A percentile compares a stretch with the other conserved stretches of the same genome.
Evolutionary conservation across 1,284 basidiomycete genomes (phyloP).

Genomic region (Takashimella tepidaria): DNA sequence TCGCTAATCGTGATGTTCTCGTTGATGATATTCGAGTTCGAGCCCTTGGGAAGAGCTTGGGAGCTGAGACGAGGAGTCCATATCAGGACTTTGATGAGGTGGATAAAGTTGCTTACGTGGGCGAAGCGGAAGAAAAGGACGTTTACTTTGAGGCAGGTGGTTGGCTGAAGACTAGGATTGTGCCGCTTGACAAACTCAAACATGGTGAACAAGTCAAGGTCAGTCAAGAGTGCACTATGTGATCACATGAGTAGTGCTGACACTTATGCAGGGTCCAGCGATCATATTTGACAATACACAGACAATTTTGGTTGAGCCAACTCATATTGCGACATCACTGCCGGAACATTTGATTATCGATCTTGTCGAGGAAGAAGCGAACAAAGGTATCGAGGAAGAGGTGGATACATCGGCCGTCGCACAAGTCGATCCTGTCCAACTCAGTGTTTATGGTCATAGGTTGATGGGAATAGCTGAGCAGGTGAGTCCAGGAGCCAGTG

Average conservation of each 20-base stretch:
- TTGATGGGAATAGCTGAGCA: constrained; percentile 52
- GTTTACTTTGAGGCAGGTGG: constrained; percentile 37
- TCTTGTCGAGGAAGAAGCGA: constrained; percentile 16
- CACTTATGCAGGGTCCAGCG: constrained; percentile 26
- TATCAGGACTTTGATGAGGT: constrained; percentile 24
- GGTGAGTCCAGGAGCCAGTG: background rate
- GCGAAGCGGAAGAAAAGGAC: constrained; percentile 15
- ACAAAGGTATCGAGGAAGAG: constrained; percentile 4
- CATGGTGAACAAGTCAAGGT: constrained; percentile 30
- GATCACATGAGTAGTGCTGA: background rate
- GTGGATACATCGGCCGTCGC: constrained; percentile 18
- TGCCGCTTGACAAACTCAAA: constrained; percentile 27
- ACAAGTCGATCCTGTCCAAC: constrained; percentile 50
- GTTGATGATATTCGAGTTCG: constrained; percentile 39
- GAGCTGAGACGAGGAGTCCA: constrained; percentile 22
- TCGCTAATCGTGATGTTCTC: constrained; percentile 29
- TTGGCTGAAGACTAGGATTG: constrained; percentile 23
- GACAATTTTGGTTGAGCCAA: constrained; percentile 40
- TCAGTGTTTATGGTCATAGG: constrained; percentile 53
- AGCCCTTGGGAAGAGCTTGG: constrained; percentile 30
- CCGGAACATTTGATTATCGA: constrained; percentile 35
- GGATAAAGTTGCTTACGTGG: constrained; percentile 10
- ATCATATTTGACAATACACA: constrained; percentile 42
- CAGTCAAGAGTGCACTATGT: constrained; percentile 1
- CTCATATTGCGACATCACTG: constrained; percentile 23